Conservation (phyloP, 352 stramenopile species). For the Aphanomyces astaci region DNA sequence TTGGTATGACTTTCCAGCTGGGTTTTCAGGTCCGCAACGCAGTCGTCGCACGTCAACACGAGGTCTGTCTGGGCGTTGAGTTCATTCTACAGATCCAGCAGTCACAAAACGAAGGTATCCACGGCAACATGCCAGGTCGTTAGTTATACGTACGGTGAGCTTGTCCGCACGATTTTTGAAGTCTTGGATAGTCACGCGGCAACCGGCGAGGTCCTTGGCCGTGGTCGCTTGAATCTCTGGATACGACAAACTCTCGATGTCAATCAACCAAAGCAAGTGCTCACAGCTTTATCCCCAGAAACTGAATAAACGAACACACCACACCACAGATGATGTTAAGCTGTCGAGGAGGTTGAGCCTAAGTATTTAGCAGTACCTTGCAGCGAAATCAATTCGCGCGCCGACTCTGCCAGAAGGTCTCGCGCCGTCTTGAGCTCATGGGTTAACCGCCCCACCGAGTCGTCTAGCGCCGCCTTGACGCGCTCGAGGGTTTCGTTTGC, state of each 20-base stretch:
- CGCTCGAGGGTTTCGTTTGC: background rate
- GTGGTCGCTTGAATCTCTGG: background rate
- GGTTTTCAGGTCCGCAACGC: background rate
- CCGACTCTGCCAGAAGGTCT: slow-evolving; percentile 7
- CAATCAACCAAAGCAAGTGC: no score
- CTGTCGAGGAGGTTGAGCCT: no score
- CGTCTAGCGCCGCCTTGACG: background rate
- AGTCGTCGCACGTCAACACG: slow-evolving; percentile 2
- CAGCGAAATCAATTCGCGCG: background rate
- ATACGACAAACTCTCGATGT: background rate
- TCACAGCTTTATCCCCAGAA: no score
- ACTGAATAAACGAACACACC: no score
- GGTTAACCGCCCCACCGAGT: background rate
- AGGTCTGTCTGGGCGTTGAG: slow-evolving; percentile 1
- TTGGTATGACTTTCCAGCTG: background rate
- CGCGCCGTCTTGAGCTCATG: background rate
- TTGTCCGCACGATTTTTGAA: background rate
- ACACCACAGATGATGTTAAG: no score
- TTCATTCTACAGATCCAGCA: slow-evolving; percentile 9
- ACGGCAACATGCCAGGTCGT: no score
- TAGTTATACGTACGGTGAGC: background rate
- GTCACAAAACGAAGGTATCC: no score
- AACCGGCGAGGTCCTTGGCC: background rate
- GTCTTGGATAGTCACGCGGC: background rate
- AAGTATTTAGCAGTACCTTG: no score